Evolutionary conservation across 2,329 filamentous ascomycete genomes (phyloP).

Genomic region (Aspergillus sp.): DNA sequence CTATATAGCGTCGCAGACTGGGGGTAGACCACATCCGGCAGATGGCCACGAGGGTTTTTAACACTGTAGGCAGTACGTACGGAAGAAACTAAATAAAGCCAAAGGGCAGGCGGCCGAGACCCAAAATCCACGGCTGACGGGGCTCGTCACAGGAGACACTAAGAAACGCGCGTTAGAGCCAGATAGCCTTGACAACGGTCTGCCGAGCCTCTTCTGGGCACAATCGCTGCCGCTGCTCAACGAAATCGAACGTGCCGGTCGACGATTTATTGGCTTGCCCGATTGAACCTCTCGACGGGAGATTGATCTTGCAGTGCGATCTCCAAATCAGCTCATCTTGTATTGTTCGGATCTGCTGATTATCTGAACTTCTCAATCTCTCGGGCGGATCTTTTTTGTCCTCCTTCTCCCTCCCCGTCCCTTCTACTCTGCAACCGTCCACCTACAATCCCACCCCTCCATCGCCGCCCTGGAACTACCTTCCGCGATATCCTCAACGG

Average conservation of each 20-base stretch:
- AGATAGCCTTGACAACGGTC: slow-evolving; percentile 12
- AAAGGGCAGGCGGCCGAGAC: not conserved
- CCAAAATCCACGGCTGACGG: not conserved
- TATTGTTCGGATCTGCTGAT: not conserved
- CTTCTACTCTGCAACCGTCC: slow-evolving; percentile 14
- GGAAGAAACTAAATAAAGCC: not conserved
- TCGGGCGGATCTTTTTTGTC: slow-evolving; percentile 11
- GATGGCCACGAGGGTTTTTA: not conserved
- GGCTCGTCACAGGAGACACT: slow-evolving; percentile 12
- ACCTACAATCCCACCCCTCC: slow-evolving; percentile 25
- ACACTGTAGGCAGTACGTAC: not conserved
- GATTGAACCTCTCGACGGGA: not conserved
- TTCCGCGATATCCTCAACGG: slow-evolving; percentile 7
- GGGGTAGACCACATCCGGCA: not conserved
- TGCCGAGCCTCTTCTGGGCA: not conserved
- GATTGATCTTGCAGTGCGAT: not conserved
- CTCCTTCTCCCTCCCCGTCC: slow-evolving; percentile 1
- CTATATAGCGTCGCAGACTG: not conserved
- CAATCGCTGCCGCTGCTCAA: not conserved
- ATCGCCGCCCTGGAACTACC: slow-evolving; percentile 12
- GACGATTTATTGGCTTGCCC: not conserved
- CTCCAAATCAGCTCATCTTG: not conserved
- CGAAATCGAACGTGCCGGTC: not conserved
- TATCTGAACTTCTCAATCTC: not conserved
- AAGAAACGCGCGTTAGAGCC: slow-evolving; percentile 15